Evolutionary conservation across 2,329 filamentous ascomycete species (phyloP).

Genomic region (Immersiporthe knoxdaviesiana): DNA sequence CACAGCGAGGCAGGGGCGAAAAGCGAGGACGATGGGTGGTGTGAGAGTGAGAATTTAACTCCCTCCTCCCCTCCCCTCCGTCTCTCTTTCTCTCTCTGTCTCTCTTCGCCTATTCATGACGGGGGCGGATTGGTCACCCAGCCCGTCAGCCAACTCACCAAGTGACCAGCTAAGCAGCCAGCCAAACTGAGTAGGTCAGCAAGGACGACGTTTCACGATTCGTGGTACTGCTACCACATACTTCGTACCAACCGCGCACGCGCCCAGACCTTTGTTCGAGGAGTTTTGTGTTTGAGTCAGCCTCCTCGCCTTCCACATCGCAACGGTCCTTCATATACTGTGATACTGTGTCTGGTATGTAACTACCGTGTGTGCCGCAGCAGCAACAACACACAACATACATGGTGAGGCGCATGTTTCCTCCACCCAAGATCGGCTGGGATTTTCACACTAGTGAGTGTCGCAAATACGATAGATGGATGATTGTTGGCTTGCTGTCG

Average conservation of each 20-base stretch:
- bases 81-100: background rate
- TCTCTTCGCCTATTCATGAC: background rate
- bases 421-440: background rate
- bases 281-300: background rate
- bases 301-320: background rate
- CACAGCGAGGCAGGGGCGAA: background rate
- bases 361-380: background rate
- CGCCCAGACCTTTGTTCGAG: background rate
- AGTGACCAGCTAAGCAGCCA: no score
- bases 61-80: background rate
- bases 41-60: background rate
- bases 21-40: background rate
- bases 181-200: background rate
- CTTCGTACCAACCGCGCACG: background rate
- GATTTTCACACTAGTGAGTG: constrained; percentile 2
- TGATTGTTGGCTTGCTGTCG: background rate
- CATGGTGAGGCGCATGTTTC: background rate
- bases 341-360: background rate
- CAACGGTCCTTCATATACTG: background rate
- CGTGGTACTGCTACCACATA: background rate
- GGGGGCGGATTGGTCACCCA: background rate
- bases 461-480: background rate
- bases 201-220: background rate
- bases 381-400: background rate
- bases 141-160: no score